Evolutionary conservation across 768 basidiomycete species (phyloP).

Genomic region (Lactarius hatsudake): DNA sequence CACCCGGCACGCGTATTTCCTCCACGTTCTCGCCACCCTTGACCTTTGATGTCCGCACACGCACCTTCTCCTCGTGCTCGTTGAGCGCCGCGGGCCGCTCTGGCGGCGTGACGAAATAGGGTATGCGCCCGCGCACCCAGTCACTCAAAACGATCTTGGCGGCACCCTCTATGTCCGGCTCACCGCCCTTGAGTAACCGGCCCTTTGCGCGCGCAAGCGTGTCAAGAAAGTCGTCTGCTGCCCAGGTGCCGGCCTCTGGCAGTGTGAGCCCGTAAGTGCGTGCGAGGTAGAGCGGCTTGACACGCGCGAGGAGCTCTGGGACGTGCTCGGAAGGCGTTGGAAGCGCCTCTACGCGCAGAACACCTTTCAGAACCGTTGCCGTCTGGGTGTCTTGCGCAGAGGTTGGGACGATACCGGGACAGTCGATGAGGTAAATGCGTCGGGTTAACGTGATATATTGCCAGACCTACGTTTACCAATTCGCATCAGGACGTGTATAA

Average conservation of each 20-base stretch:
- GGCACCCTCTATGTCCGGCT: slow-evolving; percentile 88
- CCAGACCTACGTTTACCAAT: slow-evolving; percentile 60
- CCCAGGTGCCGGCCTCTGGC: slow-evolving; percentile 58
- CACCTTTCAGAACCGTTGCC: slow-evolving; percentile 92
- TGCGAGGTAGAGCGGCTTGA: slow-evolving; percentile 90
- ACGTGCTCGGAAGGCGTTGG: slow-evolving; percentile 92
- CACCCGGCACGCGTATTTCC: slow-evolving; percentile 48
- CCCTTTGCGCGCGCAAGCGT: slow-evolving; percentile 88
- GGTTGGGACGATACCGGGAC: slow-evolving; percentile 95
- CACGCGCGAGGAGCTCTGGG: slow-evolving; percentile 79
- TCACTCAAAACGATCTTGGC: slow-evolving; percentile 94
- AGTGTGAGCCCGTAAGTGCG: slow-evolving; percentile 76
- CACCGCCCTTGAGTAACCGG: slow-evolving; percentile 88
- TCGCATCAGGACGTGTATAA: not conserved
- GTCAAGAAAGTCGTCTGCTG: slow-evolving; percentile 77
- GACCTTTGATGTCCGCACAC: slow-evolving; percentile 43
- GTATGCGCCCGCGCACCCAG: slow-evolving; percentile 96
- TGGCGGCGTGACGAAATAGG: slow-evolving; percentile 92
- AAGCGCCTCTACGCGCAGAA: slow-evolving; percentile 93
- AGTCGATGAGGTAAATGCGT: slow-evolving; percentile 98
- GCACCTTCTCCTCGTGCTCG: slow-evolving; percentile 49
- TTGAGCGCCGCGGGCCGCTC: slow-evolving; percentile 74
- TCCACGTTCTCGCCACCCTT: slow-evolving; percentile 36
- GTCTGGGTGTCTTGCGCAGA: slow-evolving; percentile 90
- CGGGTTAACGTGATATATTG: slow-evolving; percentile 98